phyloP scores from a whole-genome alignment of 2,329 filamentous ascomycete species.

The Aspergillus sp. region DNA sequence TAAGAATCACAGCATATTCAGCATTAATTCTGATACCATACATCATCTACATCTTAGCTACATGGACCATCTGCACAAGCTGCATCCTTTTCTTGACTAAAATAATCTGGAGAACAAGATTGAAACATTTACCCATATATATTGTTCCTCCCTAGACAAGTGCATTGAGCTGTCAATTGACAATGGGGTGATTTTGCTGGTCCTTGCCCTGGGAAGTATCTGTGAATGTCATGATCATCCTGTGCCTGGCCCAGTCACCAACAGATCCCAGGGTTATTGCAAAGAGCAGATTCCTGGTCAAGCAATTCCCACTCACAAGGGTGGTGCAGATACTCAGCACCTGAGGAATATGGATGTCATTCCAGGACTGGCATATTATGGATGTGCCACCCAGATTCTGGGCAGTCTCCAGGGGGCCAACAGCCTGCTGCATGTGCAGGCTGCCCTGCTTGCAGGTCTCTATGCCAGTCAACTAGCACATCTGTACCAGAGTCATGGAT shows the following conservation, averaged over 20 bases:
- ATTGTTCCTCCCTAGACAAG: constrained; percentile 31
- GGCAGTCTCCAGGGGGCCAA: no score
- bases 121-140: constrained; percentile 42
- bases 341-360: constrained; percentile 70
- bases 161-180: constrained; percentile 55
- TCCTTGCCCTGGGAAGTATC: no score
- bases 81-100: constrained; percentile 56
- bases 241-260: constrained; percentile 49
- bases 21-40: constrained; percentile 46
- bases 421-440: no score
- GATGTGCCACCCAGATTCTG: no score
- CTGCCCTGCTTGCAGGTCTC: no score
- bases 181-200: constrained; percentile 77
- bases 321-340: constrained; percentile 13
- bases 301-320: constrained; percentile 11
- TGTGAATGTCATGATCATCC: constrained; percentile 46
- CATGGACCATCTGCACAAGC: no score
- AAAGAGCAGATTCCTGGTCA: constrained; percentile 21
- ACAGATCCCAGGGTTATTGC: constrained; percentile 18
- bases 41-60: constrained; percentile 48
- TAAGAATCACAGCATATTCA: constrained; percentile 44
- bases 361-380: constrained; percentile 84
- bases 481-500: no score
- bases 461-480: no score
- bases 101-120: constrained; percentile 46